Evolutionary conservation across 129 eudicot genomes (phyloP).

Genomic region (Arctium lappa): DNA sequence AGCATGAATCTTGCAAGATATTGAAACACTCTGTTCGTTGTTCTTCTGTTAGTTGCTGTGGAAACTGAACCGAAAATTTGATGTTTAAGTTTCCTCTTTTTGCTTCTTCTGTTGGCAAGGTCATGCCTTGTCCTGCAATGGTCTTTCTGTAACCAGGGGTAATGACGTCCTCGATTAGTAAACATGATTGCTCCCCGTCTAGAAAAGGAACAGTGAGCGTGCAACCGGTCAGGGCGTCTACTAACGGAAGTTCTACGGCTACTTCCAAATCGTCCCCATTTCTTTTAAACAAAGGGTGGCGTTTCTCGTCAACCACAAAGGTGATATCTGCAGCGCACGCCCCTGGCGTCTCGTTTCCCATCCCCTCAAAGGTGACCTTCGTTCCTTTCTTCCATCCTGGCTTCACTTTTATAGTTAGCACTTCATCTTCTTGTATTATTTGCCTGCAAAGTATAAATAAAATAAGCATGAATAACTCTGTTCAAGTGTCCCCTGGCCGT

Average conservation of each 20-base stretch:
- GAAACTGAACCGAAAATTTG: constrained; percentile 49
- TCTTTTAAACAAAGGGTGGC: constrained; percentile 48
- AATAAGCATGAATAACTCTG: neutral
- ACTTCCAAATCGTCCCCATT: constrained; percentile 58
- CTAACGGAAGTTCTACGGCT: constrained; percentile 44
- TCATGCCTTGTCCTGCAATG: constrained; percentile 63
- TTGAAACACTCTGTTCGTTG: constrained; percentile 37
- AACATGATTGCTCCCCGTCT: constrained; percentile 31
- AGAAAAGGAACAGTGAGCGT: constrained; percentile 46
- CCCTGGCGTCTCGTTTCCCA: constrained; percentile 49
- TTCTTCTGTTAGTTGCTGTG: constrained; percentile 42
- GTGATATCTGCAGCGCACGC: constrained; percentile 36
- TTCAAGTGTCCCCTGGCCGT: neutral
- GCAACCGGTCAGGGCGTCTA: constrained; percentile 63
- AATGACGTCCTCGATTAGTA: constrained; percentile 43
- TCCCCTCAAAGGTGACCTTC: constrained; percentile 58
- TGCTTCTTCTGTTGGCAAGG: constrained; percentile 39
- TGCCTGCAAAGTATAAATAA: constrained; percentile 36
- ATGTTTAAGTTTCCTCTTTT: constrained; percentile 60
- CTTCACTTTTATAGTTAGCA: constrained; percentile 57
- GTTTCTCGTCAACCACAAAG: constrained; percentile 47
- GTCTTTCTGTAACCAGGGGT: constrained; percentile 51
- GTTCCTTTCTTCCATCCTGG: constrained; percentile 85
- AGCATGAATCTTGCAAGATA: constrained; percentile 45
- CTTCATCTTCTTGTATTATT: constrained; percentile 51